Evolutionary conservation across 2,329 filamentous ascomycete species (phyloP), one percentile per base, ranked within the genome.

Genomic region (Sclerotinia minor): DNA sequence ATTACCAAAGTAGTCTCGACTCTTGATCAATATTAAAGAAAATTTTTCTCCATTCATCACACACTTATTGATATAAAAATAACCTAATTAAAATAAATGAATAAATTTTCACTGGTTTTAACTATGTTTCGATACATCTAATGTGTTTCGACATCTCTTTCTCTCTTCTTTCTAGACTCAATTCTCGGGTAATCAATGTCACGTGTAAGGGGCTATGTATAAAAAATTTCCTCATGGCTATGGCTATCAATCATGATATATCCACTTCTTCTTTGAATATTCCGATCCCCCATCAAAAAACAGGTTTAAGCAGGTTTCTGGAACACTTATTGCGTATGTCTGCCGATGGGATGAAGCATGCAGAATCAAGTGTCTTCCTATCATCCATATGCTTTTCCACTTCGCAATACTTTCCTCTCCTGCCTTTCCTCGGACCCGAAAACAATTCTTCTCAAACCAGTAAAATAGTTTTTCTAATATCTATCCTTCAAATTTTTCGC

Each of bases 161-260:
- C 17, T 61, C 0, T 35, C 9, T 7, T 5, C 15, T 19, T 26
- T 15, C 17, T 24, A 5, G n/a, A 19, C 21, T 24, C 29, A 9
- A 17, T 1, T 35, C 29, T 60, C 59, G 59, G 59, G 32, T 63
- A 63, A 50, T 63, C 13, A 1, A 9, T 2, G 17, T 63, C 59
- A 63, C 59, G 32, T 63, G 45, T 26, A 63, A 50, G 59, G 59
- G 59, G 17, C 13, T 29, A 19, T 19, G 6, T 35, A 35, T 35
- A 35, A 6, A 35, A 55, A 7, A 55, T 35, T 3, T 55, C 8
- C n/a, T 55, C 53, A 6, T 21, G 19, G 2, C 9, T 11, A 6
- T 21, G 19, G 2, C 9, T 11, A 35, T 35, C 2, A 1, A n/a
- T 15, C 29, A 6, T 35, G 19, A 35, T 55, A n/a, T 35, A 55